A percentile compares a stretch with the other conserved stretches of the same genome.
phyloP scores from a whole-genome alignment of 1,284 basidiomycete species.

The Ustilago xerochloae region DNA sequence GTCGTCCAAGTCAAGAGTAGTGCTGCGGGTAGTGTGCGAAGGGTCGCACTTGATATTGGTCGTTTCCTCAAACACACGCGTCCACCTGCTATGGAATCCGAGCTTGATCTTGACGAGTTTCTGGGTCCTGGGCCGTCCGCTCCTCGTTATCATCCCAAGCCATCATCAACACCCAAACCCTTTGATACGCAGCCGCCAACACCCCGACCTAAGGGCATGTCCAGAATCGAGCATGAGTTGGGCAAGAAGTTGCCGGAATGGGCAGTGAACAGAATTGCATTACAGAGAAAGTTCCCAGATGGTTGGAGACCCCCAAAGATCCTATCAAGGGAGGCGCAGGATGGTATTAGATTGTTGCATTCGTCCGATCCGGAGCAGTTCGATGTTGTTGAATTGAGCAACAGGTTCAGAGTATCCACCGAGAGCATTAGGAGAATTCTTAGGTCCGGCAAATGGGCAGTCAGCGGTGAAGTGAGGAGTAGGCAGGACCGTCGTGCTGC shows the following conservation, averaged over 20 bases:
- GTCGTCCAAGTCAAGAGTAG: constrained; percentile 60
- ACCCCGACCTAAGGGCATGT: constrained; percentile 57
- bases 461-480: constrained; percentile 27
- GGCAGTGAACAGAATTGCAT: constrained; percentile 58
- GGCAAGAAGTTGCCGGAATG: constrained; percentile 55
- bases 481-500: constrained; percentile 43
- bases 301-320: constrained; percentile 64
- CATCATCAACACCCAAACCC: constrained; percentile 3
- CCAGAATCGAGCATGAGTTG: constrained; percentile 57
- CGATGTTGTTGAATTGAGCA: constrained; percentile 37
- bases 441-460: constrained; percentile 36
- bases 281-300: constrained; percentile 56
- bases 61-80: constrained; percentile 42
- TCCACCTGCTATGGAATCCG: constrained; percentile 25
- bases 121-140: constrained; percentile 45
- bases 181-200: not conserved
- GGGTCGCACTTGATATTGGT: constrained; percentile 55
- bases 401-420: constrained; percentile 56
- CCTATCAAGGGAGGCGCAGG: constrained; percentile 64
- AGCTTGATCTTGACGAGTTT: constrained; percentile 51
- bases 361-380: constrained; percentile 62
- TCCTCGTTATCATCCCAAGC: constrained; percentile 19
- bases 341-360: constrained; percentile 61
- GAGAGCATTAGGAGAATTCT: constrained; percentile 64
- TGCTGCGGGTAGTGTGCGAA: constrained; percentile 52